A percentile compares a stretch with the other conserved stretches of the same genome.
Conservation (phyloP, 352 stramenopile genomes). For the Pythium oligandrum region DNA sequence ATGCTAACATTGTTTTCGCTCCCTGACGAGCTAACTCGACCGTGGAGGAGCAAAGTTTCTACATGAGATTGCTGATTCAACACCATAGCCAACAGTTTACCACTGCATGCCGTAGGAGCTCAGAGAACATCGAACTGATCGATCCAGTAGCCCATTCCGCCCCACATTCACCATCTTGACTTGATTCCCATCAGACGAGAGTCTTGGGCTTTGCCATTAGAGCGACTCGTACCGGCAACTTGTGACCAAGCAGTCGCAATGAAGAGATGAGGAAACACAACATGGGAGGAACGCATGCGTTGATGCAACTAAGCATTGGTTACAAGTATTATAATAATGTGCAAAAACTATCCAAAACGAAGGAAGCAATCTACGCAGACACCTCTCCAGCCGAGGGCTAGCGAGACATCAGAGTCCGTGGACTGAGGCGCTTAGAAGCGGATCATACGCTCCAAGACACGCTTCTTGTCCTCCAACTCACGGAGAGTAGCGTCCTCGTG, state of each 20-base stretch:
- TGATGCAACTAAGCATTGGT: constrained; percentile 1
- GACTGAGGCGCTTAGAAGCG: constrained; percentile 22
- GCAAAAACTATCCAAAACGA: constrained; percentile 22
- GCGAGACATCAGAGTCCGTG: background rate
- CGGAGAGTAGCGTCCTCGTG: constrained; percentile 72
- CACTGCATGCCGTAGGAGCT: background rate
- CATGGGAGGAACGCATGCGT: no score
- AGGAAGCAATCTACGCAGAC: background rate
- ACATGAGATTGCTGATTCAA: constrained; percentile 51
- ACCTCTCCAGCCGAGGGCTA: background rate
- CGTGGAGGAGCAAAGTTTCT: constrained; percentile 45
- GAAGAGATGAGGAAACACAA: no score
- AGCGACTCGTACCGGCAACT: no score
- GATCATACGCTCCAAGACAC: constrained; percentile 32
- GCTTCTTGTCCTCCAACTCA: constrained; percentile 89
- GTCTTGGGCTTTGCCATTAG: no score
- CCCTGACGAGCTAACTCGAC: constrained; percentile 22
- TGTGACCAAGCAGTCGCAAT: no score
- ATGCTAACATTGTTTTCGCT: constrained; percentile 29
- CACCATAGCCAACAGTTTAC: constrained; percentile 4
- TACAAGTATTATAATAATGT: constrained; percentile 26
- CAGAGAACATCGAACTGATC: no score
- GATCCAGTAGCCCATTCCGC: no score
- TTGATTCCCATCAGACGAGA: no score
- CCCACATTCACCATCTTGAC: no score